Conservation (phyloP, 805 yeast genomes). For the Tetrapisispora pingtungensis region DNA sequence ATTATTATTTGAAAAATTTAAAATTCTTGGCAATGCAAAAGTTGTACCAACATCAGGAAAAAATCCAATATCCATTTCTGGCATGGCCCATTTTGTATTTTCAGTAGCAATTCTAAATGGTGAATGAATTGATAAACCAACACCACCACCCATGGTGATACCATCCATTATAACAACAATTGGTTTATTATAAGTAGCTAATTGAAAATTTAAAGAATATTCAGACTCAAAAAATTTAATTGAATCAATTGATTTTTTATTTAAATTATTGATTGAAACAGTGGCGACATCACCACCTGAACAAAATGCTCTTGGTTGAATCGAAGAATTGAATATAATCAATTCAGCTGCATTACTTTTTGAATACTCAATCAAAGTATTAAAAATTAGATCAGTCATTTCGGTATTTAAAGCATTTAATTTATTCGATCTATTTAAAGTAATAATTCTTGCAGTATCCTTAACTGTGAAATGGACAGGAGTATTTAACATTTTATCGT, state of each 20-base stretch:
- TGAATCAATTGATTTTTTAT: slow-evolving; percentile 39
- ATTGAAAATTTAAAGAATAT: slow-evolving; percentile 67
- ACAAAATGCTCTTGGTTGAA: slow-evolving; percentile 64
- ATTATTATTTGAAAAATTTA: slow-evolving; percentile 35
- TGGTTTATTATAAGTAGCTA: slow-evolving; percentile 82
- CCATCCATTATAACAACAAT: slow-evolving; percentile 82
- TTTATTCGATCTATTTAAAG: slow-evolving; percentile 71
- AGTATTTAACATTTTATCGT: not conserved
- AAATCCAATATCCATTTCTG: slow-evolving; percentile 93
- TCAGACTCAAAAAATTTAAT: slow-evolving; percentile 66
- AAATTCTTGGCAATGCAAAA: slow-evolving; percentile 70
- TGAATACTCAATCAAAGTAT: slow-evolving; percentile 67
- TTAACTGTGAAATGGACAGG: slow-evolving; percentile 20
- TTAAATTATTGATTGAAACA: slow-evolving; percentile 52
- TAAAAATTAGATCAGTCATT: slow-evolving; percentile 64
- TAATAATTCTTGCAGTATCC: slow-evolving; percentile 55
- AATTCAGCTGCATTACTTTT: slow-evolving; percentile 56
- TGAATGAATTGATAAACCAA: slow-evolving; percentile 80
- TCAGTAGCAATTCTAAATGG: slow-evolving; percentile 94
- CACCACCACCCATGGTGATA: slow-evolving; percentile 97
- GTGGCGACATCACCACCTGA: slow-evolving; percentile 95
- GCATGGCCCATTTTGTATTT: slow-evolving; percentile 88
- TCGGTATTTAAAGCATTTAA: slow-evolving; percentile 73
- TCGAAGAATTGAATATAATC: slow-evolving; percentile 46
- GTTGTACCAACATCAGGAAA: slow-evolving; percentile 94